These are phyloP conservation scores for Mycena vulgaris DNA, from an alignment of 768 basidiomycete species.

Conservation along the genomic window DNA sequence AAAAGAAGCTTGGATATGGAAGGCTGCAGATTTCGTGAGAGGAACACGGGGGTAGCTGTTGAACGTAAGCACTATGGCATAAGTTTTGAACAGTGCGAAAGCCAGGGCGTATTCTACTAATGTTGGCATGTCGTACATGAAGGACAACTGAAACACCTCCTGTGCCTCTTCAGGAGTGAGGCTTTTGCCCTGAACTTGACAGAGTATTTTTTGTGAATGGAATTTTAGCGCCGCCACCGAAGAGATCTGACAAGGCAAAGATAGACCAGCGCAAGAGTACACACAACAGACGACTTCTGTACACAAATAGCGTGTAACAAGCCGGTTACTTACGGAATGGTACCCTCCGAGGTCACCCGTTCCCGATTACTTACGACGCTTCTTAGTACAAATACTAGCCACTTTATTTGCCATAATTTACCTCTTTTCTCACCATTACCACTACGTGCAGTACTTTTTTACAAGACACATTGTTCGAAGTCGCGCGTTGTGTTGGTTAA, in stretches of 20 bases:
- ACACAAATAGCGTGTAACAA: too few species aligned
- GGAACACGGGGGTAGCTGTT: background rate
- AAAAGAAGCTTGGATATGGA: conserved; percentile 61
- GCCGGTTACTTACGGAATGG: too few species aligned
- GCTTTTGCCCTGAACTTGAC: conserved; percentile 48
- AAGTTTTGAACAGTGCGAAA: conserved; percentile 71
- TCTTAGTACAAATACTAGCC: too few species aligned
- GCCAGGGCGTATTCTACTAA: conserved; percentile 57
- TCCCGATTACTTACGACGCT: too few species aligned
- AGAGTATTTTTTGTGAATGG: conserved; percentile 57
- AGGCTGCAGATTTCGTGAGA: conserved; percentile 51
- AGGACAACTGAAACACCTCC: conserved; percentile 52
- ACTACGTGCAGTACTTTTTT: too few species aligned
- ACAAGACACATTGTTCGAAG: too few species aligned
- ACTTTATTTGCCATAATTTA: too few species aligned
- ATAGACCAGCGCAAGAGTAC: conserved; percentile 32
- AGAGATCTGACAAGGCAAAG: conserved; percentile 51
- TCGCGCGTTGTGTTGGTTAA: too few species aligned
- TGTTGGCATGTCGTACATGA: conserved; percentile 62
- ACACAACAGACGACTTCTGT: conserved; percentile 17
- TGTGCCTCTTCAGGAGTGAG: conserved; percentile 65
- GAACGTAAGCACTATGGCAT: conserved; percentile 58
- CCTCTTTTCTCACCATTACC: too few species aligned
- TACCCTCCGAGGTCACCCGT: too few species aligned
- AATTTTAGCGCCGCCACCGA: conserved; percentile 61